These are phyloP conservation scores for Moelleriella libera DNA, from an alignment of 2,329 filamentous ascomycete species.

Conservation along the genomic window DNA sequence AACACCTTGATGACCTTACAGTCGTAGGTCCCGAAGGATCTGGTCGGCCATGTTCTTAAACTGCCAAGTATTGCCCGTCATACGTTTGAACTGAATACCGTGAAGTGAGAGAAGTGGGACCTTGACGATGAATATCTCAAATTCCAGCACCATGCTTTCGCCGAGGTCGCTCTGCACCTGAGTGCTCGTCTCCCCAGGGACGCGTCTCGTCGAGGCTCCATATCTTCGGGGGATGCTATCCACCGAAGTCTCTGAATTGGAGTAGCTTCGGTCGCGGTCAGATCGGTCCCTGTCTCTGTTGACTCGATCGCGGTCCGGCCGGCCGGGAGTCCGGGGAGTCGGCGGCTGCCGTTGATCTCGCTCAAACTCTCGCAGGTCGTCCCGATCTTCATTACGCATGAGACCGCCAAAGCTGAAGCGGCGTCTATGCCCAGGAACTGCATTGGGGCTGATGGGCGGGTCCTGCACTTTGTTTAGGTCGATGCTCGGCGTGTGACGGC, in stretches of 20 bases:
- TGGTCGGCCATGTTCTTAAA: constrained; percentile 98
- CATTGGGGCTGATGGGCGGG: constrained; percentile 41
- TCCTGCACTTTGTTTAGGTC: constrained; percentile 65
- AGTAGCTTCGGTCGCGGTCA: constrained; percentile 55
- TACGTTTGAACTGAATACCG: constrained; percentile 95
- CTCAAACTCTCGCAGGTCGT: constrained; percentile 53
- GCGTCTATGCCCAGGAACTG: constrained; percentile 48
- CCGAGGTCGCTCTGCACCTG: constrained; percentile 85
- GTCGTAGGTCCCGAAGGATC: constrained; percentile 72
- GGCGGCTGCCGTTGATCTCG: constrained; percentile 19
- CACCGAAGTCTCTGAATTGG: constrained; percentile 75
- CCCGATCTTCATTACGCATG: constrained; percentile 41
- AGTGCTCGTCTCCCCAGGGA: constrained; percentile 78
- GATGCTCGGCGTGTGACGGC: constrained; percentile 78
- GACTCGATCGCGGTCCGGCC: constrained; percentile 16
- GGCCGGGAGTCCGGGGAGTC: constrained; percentile 28
- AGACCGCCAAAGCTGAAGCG: constrained; percentile 74
- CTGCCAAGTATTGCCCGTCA: constrained; percentile 92
- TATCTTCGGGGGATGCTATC: constrained; percentile 51
- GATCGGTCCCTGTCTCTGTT: constrained; percentile 17
- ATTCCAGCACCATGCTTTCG: constrained; percentile 69
- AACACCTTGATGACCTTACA: constrained; percentile 33
- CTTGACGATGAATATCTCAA: constrained; percentile 96
- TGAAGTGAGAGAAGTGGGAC: constrained; percentile 85
- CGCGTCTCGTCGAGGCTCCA: constrained; percentile 33